phyloP scores from a whole-genome alignment of 2,329 filamentous ascomycete species.

The Amauroascus niger region DNA sequence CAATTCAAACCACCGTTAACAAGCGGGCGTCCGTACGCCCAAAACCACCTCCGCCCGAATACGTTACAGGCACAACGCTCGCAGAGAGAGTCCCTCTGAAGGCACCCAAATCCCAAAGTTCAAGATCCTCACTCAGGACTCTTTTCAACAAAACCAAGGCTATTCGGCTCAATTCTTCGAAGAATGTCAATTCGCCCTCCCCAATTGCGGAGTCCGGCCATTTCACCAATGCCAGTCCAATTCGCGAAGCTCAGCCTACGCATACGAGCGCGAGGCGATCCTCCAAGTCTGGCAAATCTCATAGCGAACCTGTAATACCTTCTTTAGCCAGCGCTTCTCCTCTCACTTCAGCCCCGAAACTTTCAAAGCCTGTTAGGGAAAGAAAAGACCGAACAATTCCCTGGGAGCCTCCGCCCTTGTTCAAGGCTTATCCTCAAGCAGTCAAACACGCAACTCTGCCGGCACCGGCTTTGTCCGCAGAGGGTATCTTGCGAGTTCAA shows the following conservation, averaged over 20 bases:
- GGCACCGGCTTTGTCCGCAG: conserved; percentile 57
- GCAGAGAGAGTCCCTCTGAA: conserved; percentile 28
- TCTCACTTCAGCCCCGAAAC: conserved; percentile 19
- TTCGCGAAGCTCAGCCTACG: not conserved
- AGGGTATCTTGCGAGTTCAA: conserved; percentile 53
- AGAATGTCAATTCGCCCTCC: conserved; percentile 25
- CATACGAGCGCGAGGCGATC: not conserved
- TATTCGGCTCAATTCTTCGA: conserved; percentile 20
- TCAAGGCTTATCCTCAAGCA: conserved; percentile 78
- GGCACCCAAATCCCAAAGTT: conserved; percentile 28
- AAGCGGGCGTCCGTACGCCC: conserved; percentile 12
- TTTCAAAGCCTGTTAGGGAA: conserved; percentile 22
- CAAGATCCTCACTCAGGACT: conserved; percentile 30
- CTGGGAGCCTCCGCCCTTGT: conserved; percentile 67
- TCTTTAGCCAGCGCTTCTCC: conserved; percentile 14
- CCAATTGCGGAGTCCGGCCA: conserved; percentile 26
- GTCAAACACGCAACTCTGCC: conserved; percentile 64
- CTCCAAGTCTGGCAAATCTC: conserved; percentile 1
- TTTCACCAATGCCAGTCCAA: not conserved
- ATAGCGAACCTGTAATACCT: conserved; percentile 17
- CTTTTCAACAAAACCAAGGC: conserved; percentile 32
- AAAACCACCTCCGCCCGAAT: conserved; percentile 21
- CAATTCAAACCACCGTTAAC: conserved; percentile 29
- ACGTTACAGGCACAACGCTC: conserved; percentile 22
- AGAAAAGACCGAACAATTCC: conserved; percentile 20